These are phyloP conservation scores for Neocatenulostroma microsporum DNA, from an alignment of 2,329 filamentous ascomycete genomes.

Conservation along the genomic window DNA sequence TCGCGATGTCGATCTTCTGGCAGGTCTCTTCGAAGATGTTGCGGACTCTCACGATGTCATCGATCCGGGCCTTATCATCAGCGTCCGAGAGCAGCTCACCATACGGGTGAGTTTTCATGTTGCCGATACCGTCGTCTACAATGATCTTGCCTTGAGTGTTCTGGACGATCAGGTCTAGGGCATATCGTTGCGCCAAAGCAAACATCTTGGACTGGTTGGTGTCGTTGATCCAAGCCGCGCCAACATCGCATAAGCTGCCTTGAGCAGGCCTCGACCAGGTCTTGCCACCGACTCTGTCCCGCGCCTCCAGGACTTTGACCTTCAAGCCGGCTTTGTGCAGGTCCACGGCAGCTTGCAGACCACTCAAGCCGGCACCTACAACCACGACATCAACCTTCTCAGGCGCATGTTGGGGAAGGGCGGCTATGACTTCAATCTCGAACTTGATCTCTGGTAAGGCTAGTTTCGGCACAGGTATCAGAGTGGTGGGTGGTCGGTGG, in stretches of 20 bases:
- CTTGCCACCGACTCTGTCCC: slow-evolving; percentile 37
- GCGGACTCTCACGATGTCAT: slow-evolving; percentile 28
- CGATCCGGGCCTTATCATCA: slow-evolving; percentile 13
- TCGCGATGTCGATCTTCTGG: slow-evolving; percentile 24
- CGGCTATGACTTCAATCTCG: slow-evolving; percentile 22
- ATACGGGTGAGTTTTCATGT: slow-evolving; percentile 26
- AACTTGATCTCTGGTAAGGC: slow-evolving; percentile 20
- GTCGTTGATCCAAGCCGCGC: slow-evolving; percentile 55
- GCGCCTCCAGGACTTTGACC: slow-evolving; percentile 27
- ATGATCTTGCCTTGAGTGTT: slow-evolving; percentile 40
- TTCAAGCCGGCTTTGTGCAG: slow-evolving; percentile 21
- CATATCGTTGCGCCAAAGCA: slow-evolving; percentile 35
- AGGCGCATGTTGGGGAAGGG: slow-evolving; percentile 11
- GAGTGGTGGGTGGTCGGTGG: slow-evolving; percentile 20
- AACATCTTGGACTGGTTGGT: slow-evolving; percentile 44
- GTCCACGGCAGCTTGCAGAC: slow-evolving; percentile 24
- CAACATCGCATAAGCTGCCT: slow-evolving; percentile 40
- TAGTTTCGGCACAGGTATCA: slow-evolving; percentile 20
- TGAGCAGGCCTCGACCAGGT: slow-evolving; percentile 35
- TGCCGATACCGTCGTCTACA: slow-evolving; percentile 35
- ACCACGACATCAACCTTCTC: slow-evolving; percentile 25
- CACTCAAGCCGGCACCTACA: slow-evolving; percentile 27
- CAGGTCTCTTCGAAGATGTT: slow-evolving; percentile 34
- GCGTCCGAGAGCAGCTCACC: slow-evolving; percentile 23
- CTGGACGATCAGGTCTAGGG: slow-evolving; percentile 42